Evolutionary conservation across 148 eudicot genomes (phyloP).

Genomic region (Chenopodium quinoa): DNA sequence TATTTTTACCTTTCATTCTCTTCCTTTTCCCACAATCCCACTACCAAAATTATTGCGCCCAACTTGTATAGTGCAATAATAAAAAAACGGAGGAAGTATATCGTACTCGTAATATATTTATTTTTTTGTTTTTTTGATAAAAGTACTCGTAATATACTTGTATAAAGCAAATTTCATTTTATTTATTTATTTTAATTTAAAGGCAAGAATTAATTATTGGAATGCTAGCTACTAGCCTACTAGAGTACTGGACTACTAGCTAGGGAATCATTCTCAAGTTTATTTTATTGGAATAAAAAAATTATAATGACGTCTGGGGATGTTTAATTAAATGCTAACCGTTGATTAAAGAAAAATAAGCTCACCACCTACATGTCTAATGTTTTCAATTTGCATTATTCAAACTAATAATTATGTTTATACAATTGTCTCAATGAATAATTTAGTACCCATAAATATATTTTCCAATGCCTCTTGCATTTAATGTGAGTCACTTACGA

Average conservation of each 20-base stretch:
- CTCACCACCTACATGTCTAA: constrained; percentile 11
- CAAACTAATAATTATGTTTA: not conserved
- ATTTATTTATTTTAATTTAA: too few relatives aligned
- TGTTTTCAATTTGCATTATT: not conserved
- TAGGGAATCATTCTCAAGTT: constrained; percentile 9
- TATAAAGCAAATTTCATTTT: too few relatives aligned
- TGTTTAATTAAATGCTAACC: not conserved
- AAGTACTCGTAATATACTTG: too few relatives aligned
- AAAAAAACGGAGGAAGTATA: too few relatives aligned
- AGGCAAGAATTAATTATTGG: not conserved
- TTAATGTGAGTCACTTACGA: not conserved
- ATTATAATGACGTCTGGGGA: constrained; percentile 1
- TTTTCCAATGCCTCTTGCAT: not conserved
- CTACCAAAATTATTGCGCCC: too few relatives aligned
- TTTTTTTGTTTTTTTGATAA: too few relatives aligned
- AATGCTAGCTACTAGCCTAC: not conserved
- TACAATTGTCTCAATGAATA: constrained; percentile 7
- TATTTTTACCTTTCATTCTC: too few relatives aligned
- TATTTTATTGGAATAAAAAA: constrained; percentile 19
- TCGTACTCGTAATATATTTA: too few relatives aligned
- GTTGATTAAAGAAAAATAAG: not conserved
- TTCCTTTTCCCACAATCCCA: too few relatives aligned
- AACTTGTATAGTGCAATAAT: too few relatives aligned
- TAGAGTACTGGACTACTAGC: too few relatives aligned
- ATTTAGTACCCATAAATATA: not conserved